phyloP scores from a whole-genome alignment of 2,329 filamentous ascomycete species.

The Hyphodiscus sp. region DNA sequence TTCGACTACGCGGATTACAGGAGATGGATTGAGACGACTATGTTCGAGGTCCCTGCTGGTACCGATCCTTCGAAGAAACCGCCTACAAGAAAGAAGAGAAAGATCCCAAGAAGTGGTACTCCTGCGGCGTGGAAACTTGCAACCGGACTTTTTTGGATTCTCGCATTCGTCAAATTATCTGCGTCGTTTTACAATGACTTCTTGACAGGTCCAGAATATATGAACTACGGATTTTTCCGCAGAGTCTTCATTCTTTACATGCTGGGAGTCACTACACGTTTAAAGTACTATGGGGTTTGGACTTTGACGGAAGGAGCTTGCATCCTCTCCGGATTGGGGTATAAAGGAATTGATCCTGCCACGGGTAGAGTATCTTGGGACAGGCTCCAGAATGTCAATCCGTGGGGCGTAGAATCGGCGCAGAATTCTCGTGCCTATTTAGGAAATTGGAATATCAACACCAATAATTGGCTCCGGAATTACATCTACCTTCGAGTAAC shows the following conservation, averaged over 20 bases:
- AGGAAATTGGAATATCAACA: slow-evolving; percentile 97
- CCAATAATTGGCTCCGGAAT: slow-evolving; percentile 92
- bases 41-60: slow-evolving; percentile 81
- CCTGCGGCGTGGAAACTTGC: slow-evolving; percentile 74
- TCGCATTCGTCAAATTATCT: slow-evolving; percentile 68
- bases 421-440: slow-evolving; percentile 93
- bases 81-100: slow-evolving; percentile 80
- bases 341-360: slow-evolving; percentile 81
- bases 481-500: slow-evolving; percentile 95
- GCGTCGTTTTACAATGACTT: slow-evolving; percentile 57
- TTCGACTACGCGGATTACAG: slow-evolving; percentile 94
- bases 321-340: slow-evolving; percentile 88
- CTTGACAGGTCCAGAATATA: slow-evolving; percentile 59
- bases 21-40: slow-evolving; percentile 85
- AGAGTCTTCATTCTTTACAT: slow-evolving; percentile 78
- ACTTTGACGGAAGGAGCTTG: slow-evolving; percentile 87
- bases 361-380: slow-evolving; percentile 87
- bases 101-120: slow-evolving; percentile 83
- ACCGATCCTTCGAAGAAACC: slow-evolving; percentile 82
- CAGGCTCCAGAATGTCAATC: slow-evolving; percentile 81
- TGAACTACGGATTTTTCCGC: slow-evolving; percentile 60
- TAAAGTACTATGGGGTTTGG: slow-evolving; percentile 98
- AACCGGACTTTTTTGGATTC: slow-evolving; percentile 71
- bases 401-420: slow-evolving; percentile 77
- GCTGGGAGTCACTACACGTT: slow-evolving; percentile 71